Percentiles rank a stretch among this genome's conserved stretches.
Evolutionary conservation across 2,329 filamentous ascomycete species (phyloP).

Genomic region (Cladorrhinum sp.): DNA sequence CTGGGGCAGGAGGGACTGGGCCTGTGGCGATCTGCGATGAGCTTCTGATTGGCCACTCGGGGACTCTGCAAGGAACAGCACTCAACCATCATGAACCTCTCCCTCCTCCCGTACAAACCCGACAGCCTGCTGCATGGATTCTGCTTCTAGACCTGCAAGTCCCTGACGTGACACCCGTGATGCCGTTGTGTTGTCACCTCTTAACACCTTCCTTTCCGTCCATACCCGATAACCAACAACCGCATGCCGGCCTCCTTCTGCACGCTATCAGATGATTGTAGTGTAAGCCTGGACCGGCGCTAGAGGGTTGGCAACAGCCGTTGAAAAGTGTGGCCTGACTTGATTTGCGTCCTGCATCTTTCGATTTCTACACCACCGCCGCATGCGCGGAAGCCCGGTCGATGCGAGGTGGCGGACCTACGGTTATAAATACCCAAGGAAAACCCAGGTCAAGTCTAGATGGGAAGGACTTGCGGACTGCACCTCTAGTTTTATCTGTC

Average conservation of each 20-base stretch:
- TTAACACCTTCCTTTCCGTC: neutral
- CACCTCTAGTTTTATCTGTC: neutral
- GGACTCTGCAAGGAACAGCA: neutral
- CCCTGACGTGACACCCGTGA: slow-evolving; percentile 4
- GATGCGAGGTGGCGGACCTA: neutral
- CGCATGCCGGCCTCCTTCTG: neutral
- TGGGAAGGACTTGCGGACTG: neutral
- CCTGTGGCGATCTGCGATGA: neutral
- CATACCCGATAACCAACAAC: neutral
- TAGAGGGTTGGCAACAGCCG: slow-evolving; percentile 6
- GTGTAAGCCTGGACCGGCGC: slow-evolving; percentile 3
- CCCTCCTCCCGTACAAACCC: neutral
- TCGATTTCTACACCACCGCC: neutral
- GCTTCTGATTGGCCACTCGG: neutral
- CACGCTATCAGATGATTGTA: neutral
- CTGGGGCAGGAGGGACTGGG: neutral
- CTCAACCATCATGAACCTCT: neutral
- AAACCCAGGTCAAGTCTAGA: neutral
- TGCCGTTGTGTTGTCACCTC: neutral
- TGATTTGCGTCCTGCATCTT: slow-evolving; percentile 5
- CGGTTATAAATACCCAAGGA: neutral
- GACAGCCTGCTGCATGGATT: neutral
- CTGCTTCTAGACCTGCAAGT: neutral
- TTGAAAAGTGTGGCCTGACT: slow-evolving; percentile 4
- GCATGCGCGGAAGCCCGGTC: slow-evolving; percentile 7